Evolutionary conservation across 306 rosid species (phyloP), one percentile per base, ranked within the genome.

Genomic region (Trifolium pratense): DNA sequence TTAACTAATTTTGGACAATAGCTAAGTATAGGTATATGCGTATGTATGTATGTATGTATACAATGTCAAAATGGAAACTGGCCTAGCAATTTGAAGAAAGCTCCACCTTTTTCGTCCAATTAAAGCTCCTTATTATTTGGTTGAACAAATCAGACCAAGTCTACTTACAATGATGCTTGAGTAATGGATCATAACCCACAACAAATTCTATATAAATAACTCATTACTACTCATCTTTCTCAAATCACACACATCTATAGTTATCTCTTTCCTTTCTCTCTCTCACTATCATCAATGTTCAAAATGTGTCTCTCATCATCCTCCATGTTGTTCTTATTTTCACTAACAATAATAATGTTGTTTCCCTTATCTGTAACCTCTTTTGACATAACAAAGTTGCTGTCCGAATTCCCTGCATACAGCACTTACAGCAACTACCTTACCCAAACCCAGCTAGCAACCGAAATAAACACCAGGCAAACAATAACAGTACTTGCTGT

Each of bases 401-500:
- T 86, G 7, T 29, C 77, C 1, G 57, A 48, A 1, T 66, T 72
- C 79, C 80, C 87, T 15, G 26, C 69, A 2, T 85, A 70, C 75
- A 59, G 31, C 66, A 48, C 40, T 16, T 80, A 75, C 82, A 78
- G 77, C 75, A 70, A 76, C 68, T 87, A 78, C 81, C 61, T 87
- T 14, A 29, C 78, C 4, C 84, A 82, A 40, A 80, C 87, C 17
- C 52, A 80, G 1, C 65, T 87, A 0, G 79, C 79, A 1, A 6
- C 3, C 5, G 55, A 80, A 16, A 68, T 84, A 2, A 82, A 82
- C 42, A 13, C 1, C 17, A 83, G 48, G 5, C 29, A 37, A 6
- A 34, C 23, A 13, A 32, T 77, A 12, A 87, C 91, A 2, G 45
- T 87, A 7, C 75, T 87, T 4, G 84, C 31, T 0, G 80, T 87